Percentiles rank a stretch among this genome's conserved stretches.
Conservation (phyloP, 2,329 filamentous ascomycete genomes). For the Truncatella angustata region DNA sequence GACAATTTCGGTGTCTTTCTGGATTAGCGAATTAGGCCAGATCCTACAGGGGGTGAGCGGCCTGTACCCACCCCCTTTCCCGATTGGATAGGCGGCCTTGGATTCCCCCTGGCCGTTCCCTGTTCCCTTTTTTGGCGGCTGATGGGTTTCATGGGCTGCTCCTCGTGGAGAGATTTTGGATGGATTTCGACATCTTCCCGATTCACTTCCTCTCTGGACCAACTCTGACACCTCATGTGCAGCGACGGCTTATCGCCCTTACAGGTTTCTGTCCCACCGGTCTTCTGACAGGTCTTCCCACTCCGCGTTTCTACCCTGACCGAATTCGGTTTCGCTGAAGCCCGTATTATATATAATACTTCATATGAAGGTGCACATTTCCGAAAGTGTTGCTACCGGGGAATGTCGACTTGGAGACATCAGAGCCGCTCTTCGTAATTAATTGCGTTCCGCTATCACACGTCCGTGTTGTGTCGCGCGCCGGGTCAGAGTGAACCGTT, state of each 20-base stretch:
- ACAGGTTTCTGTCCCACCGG: background rate
- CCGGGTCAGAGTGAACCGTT: no score
- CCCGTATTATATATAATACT: no score
- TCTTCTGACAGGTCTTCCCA: no score
- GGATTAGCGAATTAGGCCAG: slow-evolving; percentile 9
- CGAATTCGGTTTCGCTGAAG: no score
- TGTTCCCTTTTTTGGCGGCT: slow-evolving; percentile 12
- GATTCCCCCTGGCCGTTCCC: slow-evolving; percentile 12
- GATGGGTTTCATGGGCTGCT: slow-evolving; percentile 9
- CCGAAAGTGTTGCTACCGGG: no score
- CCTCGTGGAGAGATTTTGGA: slow-evolving; percentile 1
- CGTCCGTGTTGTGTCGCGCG: no score
- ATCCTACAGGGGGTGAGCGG: background rate
- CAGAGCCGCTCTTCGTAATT: no score
- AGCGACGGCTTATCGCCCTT: background rate
- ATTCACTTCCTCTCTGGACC: background rate
- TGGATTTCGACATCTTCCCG: slow-evolving; percentile 4
- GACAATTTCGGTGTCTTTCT: slow-evolving; percentile 4
- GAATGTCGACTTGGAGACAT: background rate
- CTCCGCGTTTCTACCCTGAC: no score
- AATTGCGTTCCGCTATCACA: no score
- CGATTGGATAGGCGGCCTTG: slow-evolving; percentile 16
- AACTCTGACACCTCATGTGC: background rate
- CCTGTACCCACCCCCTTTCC: slow-evolving; percentile 19
- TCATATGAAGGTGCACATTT: background rate